Percentiles rank a stretch among this genome's conserved stretches.
phyloP scores from a whole-genome alignment of 1,284 basidiomycete species.

The Porogramme epimiltina region DNA sequence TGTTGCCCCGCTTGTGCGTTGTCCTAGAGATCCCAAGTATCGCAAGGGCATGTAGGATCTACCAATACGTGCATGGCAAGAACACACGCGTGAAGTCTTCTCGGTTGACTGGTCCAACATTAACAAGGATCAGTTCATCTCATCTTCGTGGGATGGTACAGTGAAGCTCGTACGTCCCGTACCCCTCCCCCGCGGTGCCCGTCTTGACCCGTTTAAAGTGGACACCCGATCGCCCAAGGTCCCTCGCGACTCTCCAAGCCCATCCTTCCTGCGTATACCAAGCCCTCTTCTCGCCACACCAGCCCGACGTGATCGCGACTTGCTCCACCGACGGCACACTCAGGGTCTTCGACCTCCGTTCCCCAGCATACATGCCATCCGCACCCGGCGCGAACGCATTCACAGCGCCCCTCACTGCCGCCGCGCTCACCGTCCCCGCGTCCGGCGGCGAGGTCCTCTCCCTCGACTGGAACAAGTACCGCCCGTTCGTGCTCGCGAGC shows the following conservation, averaged over 20 bases:
- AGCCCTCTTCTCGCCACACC: slow-evolving; percentile 89
- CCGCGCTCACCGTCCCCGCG: slow-evolving; percentile 71
- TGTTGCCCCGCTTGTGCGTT: slow-evolving; percentile 13
- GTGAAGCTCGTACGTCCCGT: slow-evolving; percentile 76
- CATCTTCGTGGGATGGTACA: slow-evolving; percentile 91
- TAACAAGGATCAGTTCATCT: slow-evolving; percentile 88
- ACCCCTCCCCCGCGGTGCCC: neutral
- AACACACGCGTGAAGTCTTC: slow-evolving; percentile 92
- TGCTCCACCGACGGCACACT: slow-evolving; percentile 82
- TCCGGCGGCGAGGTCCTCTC: slow-evolving; percentile 74
- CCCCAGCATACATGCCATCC: slow-evolving; percentile 44
- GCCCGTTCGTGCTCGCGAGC: slow-evolving; percentile 76
- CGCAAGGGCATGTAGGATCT: slow-evolving; percentile 62
- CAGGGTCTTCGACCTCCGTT: slow-evolving; percentile 67
- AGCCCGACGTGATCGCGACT: slow-evolving; percentile 79
- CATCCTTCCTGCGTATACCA: slow-evolving; percentile 88
- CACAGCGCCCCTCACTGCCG: slow-evolving; percentile 61
- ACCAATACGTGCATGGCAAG: slow-evolving; percentile 91
- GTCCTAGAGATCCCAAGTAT: slow-evolving; percentile 25
- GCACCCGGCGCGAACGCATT: slow-evolving; percentile 46
- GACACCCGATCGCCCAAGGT: slow-evolving; percentile 80
- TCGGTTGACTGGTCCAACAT: slow-evolving; percentile 98
- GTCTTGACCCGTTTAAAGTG: slow-evolving; percentile 56
- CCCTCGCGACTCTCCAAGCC: slow-evolving; percentile 80
- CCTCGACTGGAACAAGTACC: slow-evolving; percentile 94